Evolutionary conservation across 2,329 filamentous ascomycete species (phyloP), one percentile per base, ranked within the genome.

Genomic region (Pseudonectria foliicola): DNA sequence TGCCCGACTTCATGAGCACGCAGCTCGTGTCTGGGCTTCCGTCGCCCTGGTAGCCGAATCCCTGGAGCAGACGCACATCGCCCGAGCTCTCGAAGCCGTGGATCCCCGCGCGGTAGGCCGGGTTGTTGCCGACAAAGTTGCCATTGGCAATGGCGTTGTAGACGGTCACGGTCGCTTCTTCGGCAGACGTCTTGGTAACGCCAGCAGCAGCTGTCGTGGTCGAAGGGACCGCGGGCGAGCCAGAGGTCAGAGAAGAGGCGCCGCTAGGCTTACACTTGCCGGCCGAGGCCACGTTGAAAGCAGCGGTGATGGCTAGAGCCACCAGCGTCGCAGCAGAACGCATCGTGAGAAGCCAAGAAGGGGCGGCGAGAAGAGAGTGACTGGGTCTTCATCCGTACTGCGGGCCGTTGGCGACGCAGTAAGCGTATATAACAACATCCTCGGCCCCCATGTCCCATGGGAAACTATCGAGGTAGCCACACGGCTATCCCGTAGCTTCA

Each of bases 71-170:
- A n/a, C 37, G 45, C 8, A 38, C 43, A 5, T 37, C 13, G 0
- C 38, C 37, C 1, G 40, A 33, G 2, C 41, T 46, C 16, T 43
- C 18, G 13, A 45, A 50, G 6, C 27, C 47, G n/a, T 45, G 45
- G 10, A 50, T 50, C 3, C 45, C 48, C 1, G 43, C 44, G 7
- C 42, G 40, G 0, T 35, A 41, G 3, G 31, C 38, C 10, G 47
- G 45, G 12, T 50, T 38, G 7, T 48, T 46, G 7, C 40, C 43
- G 25, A 35, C 43, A 37, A 48, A 50, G 33, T 45, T 45, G 13
- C 48, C 48, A 13, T 48, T 48, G 1, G 31, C 38, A 13, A 50
- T 24, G 7, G 25, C 27, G 15, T 50, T 50, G 3, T 34, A 43
- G 3, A 42, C 37, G 4, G 44, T 7, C 1, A 38, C 10, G 1